These are phyloP conservation scores for Diplodia scrobiculata DNA, from an alignment of 2,329 filamentous ascomycete species.

Conservation along the genomic window DNA sequence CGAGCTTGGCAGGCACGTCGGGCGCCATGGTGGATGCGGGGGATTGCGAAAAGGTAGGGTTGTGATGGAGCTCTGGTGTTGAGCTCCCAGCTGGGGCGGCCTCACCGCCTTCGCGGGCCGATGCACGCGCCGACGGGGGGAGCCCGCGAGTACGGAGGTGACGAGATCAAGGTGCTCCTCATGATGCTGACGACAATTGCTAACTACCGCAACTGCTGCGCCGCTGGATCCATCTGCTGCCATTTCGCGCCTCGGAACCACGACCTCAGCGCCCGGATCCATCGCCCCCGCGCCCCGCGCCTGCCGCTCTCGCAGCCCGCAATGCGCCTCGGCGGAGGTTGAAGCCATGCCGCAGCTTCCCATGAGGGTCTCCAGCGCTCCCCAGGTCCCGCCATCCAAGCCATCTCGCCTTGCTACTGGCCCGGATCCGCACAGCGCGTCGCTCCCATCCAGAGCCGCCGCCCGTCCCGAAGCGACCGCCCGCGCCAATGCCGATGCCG, in stretches of 20 bases:
- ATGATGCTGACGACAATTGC: conserved; percentile 24
- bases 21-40: conserved; percentile 20
- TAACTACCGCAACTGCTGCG: background rate
- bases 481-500: conserved; percentile 29
- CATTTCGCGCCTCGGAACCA: background rate
- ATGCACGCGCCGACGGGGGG: conserved; percentile 12
- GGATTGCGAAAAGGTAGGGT: conserved; percentile 7
- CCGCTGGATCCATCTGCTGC: background rate
- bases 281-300: background rate
- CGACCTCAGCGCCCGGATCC: background rate
- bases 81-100: conserved; percentile 17
- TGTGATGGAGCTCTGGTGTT: conserved; percentile 24
- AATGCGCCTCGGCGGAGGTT: conserved; percentile 28
- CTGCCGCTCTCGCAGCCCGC: conserved; percentile 10
- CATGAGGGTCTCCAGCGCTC: conserved; percentile 22
- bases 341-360: conserved; percentile 29
- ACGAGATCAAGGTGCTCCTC: conserved; percentile 8
- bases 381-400: conserved; percentile 22
- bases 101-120: conserved; percentile 26
- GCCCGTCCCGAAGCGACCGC: background rate
- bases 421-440: conserved; percentile 4
- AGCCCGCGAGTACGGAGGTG: conserved; percentile 17
- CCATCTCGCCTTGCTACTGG: conserved; percentile 14
- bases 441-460: background rate
- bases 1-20: conserved; percentile 1